These are phyloP conservation scores for Ogataea henricii DNA, from an alignment of 805 yeast species.

Conservation along the genomic window DNA sequence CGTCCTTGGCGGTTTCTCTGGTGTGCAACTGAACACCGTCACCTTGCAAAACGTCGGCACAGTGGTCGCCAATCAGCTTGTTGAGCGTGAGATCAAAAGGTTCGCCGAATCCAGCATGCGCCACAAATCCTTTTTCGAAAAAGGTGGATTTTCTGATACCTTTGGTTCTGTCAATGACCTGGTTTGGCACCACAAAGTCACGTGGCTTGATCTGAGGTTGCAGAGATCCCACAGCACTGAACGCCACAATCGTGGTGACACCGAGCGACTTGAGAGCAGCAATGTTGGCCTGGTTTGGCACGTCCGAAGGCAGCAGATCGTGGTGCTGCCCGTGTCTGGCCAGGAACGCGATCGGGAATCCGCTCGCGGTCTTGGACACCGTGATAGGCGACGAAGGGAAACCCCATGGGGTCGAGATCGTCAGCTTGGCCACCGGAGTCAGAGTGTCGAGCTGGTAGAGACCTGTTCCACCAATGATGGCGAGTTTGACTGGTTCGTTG, in stretches of 20 bases:
- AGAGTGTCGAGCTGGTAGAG: slow-evolving; percentile 81
- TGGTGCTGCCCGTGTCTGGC: slow-evolving; percentile 95
- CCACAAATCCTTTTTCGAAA: slow-evolving; percentile 91
- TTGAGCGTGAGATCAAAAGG: slow-evolving; percentile 84
- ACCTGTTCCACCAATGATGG: slow-evolving; percentile 98
- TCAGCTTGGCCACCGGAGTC: slow-evolving; percentile 80
- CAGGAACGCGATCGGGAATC: slow-evolving; percentile 87
- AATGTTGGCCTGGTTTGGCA: slow-evolving; percentile 91
- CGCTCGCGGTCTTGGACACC: slow-evolving; percentile 71
- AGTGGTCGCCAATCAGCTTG: slow-evolving; percentile 59
- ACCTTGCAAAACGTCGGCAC: slow-evolving; percentile 55
- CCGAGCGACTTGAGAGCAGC: slow-evolving; percentile 91
- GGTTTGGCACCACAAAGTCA: slow-evolving; percentile 96
- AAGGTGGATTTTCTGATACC: slow-evolving; percentile 89
- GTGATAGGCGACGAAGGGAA: slow-evolving; percentile 93
- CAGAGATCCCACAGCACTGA: slow-evolving; percentile 94
- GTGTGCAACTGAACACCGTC: slow-evolving; percentile 64
- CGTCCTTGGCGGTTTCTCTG: slow-evolving; percentile 62
- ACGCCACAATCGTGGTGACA: slow-evolving; percentile 85
- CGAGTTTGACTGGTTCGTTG: slow-evolving; percentile 71
- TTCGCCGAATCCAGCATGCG: slow-evolving; percentile 96
- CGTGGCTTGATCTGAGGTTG: slow-evolving; percentile 88
- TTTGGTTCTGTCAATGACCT: slow-evolving; percentile 94
- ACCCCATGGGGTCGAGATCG: slow-evolving; percentile 96
- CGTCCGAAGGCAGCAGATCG: slow-evolving; percentile 86